Conservation (phyloP, 2,329 filamentous ascomycete species). For the Ophiobolus disseminans region DNA sequence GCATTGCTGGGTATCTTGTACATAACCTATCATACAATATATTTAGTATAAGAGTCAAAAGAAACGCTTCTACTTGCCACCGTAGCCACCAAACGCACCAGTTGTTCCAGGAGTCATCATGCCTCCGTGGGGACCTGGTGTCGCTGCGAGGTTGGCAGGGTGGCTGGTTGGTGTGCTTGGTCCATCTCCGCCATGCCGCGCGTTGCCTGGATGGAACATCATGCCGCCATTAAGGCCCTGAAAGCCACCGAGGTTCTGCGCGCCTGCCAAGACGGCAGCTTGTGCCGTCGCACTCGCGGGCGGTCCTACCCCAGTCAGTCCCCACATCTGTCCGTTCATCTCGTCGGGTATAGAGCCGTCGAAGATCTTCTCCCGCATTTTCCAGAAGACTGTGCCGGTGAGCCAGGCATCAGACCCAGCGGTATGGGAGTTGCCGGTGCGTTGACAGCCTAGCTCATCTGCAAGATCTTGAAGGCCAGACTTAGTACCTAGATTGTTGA, state of each 20-base stretch:
- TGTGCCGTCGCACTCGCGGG: constrained; percentile 65
- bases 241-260: constrained; percentile 38
- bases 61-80: constrained; percentile 38
- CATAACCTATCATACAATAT: constrained; percentile 11
- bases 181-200: constrained; percentile 53
- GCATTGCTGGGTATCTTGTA: constrained; percentile 12
- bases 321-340: constrained; percentile 92
- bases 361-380: constrained; percentile 87
- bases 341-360: constrained; percentile 78
- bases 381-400: constrained; percentile 94
- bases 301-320: constrained; percentile 70
- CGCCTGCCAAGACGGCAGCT: constrained; percentile 51
- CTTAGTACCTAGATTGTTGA: constrained; percentile 87
- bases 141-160: constrained; percentile 58
- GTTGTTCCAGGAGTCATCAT: constrained; percentile 80
- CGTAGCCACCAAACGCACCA: constrained; percentile 71
- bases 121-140: constrained; percentile 61
- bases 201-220: constrained; percentile 51
- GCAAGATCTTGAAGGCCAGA: constrained; percentile 92
- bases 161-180: constrained; percentile 74
- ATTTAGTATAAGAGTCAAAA: constrained; percentile 8
- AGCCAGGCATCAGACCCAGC: constrained; percentile 93
- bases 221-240: constrained; percentile 46
- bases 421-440: constrained; percentile 86
- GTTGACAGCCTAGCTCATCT: constrained; percentile 88